Base-by-base conservation (phyloP, 1,284 basidiomycete species). In the Cerioporus squamosus region DNA sequence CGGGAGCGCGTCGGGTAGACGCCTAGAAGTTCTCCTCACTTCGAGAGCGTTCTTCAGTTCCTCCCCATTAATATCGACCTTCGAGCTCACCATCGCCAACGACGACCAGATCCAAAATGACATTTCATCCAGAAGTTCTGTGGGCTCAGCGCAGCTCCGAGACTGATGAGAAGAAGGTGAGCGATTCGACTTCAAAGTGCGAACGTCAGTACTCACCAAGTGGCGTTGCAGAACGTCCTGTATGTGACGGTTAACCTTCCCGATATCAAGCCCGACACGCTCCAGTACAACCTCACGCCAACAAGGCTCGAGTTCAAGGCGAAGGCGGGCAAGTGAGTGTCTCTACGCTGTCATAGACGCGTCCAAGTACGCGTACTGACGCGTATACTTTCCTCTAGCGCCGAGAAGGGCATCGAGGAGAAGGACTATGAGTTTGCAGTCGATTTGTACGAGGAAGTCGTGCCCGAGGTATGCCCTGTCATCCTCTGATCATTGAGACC, bases 121-220 rank as follows among this genome's bases (percentile, higher is more conserved):
- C 80, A 10, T 70, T 74, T 61, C 92, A 95, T 76, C 94, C 95
- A 44, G 93, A 97, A 77, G 80, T 96, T 53, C 81, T 93, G 3
- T 97, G 94, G 93, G 94, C 95, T 50, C 94, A 97, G 76, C 86
- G 95, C 66, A 93, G 88, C 77, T 91, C 87, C 26, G 81, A 77
- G 22, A 67, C 77, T 9, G 84, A 81, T 22, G 79, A 86, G 46
- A 82, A 82, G 57, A 95, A 95, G 82, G 94, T 93, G 38, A 52
- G 61, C 61, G 44, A 8, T 62, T 10, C 46, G 39, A 57, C 57
- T 53, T 55, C 29, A 52, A 40, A 5, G 9, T 36, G 14, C 10
- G 33, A 14, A 36, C 20, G 18, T n/a, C n/a, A 8, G n/a, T 51
- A 39, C 64, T 72, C 63, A 74, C 71, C 44, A 50, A 57, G 24